Base-by-base conservation (phyloP, 768 basidiomycete genomes). In the Pleurotus giganteus region DNA sequence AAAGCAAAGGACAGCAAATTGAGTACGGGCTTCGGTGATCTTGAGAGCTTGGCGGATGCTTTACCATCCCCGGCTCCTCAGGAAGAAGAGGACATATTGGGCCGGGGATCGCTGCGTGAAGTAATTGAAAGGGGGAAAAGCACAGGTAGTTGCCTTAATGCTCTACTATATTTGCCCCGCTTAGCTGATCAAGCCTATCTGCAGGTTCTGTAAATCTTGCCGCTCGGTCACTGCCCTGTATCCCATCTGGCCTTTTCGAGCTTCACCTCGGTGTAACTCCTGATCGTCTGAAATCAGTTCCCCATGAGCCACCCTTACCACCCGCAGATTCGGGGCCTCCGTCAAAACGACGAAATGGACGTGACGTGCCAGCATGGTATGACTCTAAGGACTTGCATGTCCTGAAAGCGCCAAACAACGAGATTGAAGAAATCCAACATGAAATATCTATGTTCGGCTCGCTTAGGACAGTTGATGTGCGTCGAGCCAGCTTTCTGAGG, bases 401-500 rank as follows among this genome's bases (percentile, higher is more conserved):
- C 4, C 70, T 94, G 39, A 92, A 91, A 64, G 84, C 84, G 13
- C 87, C 86, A 81, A 87, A 84, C 62, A 93, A 94, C 61, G 84
- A 87, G 17, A 91, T 94, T 37, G 59, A 79, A 15, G 88, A 89
- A 63, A 77, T 94, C 26, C 91, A 92, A 60, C 85, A 83, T 21
- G 91, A 94, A 65, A 86, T 94, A 12, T 87, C 88, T 0, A 75
- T 92, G 42, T 94, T 94, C 64, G 91, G 91, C 2, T 89, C 88
- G 3, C 73, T 94, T 50, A 92, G 91, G 69, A 80, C 75, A 1
- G 61, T 94, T 36, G 91, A 94, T 67, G 91, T 91, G 70, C 54
- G 90, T 73, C 13, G 44, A 8, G 37, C 23, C 43, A 39, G 23
- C 4, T n/a, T 31, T 26, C 34, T 28, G 49, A 19, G 11, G 19